Evolutionary conservation across 1,284 basidiomycete species (phyloP).

Genomic region (Trametes sp.): DNA sequence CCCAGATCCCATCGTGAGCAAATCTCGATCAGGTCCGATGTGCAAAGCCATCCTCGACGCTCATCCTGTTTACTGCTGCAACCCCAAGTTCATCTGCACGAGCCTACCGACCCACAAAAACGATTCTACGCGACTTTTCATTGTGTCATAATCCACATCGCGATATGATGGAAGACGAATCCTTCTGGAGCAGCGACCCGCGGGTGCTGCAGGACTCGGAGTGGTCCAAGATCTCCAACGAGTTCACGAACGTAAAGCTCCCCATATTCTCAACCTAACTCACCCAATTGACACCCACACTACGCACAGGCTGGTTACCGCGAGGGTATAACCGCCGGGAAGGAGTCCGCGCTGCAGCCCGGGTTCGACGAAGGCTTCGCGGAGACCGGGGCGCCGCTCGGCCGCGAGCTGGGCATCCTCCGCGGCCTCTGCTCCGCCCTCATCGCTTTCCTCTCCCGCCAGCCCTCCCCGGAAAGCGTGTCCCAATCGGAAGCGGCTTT

Average conservation of each 20-base stretch:
- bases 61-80: background rate
- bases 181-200: constrained; percentile 62
- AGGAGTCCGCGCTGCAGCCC: constrained; percentile 79
- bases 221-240: constrained; percentile 69
- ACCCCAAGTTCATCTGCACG: background rate
- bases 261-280: constrained; percentile 19
- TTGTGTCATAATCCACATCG: no score
- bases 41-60: no score
- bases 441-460: constrained; percentile 54
- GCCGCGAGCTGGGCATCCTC: constrained; percentile 73
- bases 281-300: background rate
- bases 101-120: no score
- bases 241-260: constrained; percentile 66
- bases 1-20: constrained; percentile 2
- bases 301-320: constrained; percentile 80
- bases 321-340: constrained; percentile 87
- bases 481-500: constrained; percentile 6
- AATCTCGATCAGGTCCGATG: no score
- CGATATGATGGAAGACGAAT: constrained; percentile 50
- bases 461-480: background rate
- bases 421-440: constrained; percentile 73
- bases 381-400: constrained; percentile 73
- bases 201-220: constrained; percentile 53
- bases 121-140: no score
- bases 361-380: constrained; percentile 87